Evolutionary conservation across 1,284 basidiomycete species (phyloP), one percentile per base, ranked within the genome.

Genomic region (Cutaneotrichosporon sp.): DNA sequence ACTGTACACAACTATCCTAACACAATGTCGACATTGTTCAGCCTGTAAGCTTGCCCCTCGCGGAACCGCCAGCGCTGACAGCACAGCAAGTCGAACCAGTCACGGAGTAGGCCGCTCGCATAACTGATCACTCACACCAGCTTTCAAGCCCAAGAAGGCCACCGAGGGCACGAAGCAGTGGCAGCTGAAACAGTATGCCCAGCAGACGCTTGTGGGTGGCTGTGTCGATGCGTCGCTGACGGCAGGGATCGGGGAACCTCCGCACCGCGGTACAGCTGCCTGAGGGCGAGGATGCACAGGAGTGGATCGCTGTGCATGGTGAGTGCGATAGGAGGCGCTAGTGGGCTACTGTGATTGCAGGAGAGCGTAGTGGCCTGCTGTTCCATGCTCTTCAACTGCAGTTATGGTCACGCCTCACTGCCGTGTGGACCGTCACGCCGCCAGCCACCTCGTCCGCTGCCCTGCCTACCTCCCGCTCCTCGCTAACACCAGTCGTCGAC

Each of bases 261-360:
- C 80, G 91, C 49, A 78, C 88, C 45, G 92, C 92, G 0, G 92
- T 97, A 19, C 83, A 87, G 61, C 79, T 97, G 17, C 92, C 92
- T 0, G 92, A 96, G 60, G 92, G 93, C 39, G 93, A 97, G 74
- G 93, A 97, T 71, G 71, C 84, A 62, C 92, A 93, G 64, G 92
- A 97, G 76, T 97, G 92, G 92, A 83, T 97, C 27, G 92, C 92
- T 7, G 91, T 97, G 6, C 92, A 97, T 66, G 89, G 92, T 93
- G 65, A 63, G 87, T 75, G 34, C n/a, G 25, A 12, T 4, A 14
- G 25, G 4, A 4, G 12, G 12, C 16, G 39, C 7, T 6, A 24
- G 19, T n/a, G 27, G 7, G 16, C n/a, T n/a, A n/a, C n/a, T n/a
- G n/a, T n/a, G n/a, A n/a, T n/a, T n/a, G n/a, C n/a, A n/a, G n/a